These are phyloP conservation scores for Blastobotrys americana DNA, from an alignment of 805 yeast species.

Conservation along the genomic window DNA sequence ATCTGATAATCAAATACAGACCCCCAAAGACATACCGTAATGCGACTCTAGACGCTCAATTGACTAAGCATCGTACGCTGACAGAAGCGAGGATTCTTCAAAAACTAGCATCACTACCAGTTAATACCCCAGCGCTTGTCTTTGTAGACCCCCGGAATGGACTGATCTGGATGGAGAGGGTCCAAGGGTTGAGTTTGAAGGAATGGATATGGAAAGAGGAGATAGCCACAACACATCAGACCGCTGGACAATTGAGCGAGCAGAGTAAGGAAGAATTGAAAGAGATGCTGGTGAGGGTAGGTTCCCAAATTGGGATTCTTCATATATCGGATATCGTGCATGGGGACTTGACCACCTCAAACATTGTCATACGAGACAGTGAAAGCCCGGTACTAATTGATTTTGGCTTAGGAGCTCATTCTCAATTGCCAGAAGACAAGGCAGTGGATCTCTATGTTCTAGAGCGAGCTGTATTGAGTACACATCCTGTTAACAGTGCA, in stretches of 20 bases:
- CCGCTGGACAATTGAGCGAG: conserved; percentile 14
- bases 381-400: conserved; percentile 64
- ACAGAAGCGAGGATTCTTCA: conserved; percentile 76
- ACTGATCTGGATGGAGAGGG: conserved; percentile 77
- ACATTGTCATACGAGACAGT: conserved; percentile 48
- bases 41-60: conserved; percentile 63
- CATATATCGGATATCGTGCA: conserved; percentile 78
- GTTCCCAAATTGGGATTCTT: conserved; percentile 57
- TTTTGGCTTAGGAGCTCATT: conserved; percentile 79
- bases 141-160: conserved; percentile 75
- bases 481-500: conserved; percentile 72
- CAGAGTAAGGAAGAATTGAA: background rate
- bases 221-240: background rate
- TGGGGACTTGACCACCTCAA: conserved; percentile 92
- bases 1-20: conserved; percentile 70
- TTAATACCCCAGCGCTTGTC: conserved; percentile 66
- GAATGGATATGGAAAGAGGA: conserved; percentile 30
- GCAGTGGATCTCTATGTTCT: conserved; percentile 96
- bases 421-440: conserved; percentile 76
- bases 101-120: conserved; percentile 38
- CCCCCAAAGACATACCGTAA: conserved; percentile 91
- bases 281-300: conserved; percentile 39
- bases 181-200: conserved; percentile 45
- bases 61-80: conserved; percentile 74
- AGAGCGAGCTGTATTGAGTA: conserved; percentile 84